Evolutionary conservation across 192 early-diverging fungal genomes (phyloP).

Genomic region (Backusella tarrabulga): DNA sequence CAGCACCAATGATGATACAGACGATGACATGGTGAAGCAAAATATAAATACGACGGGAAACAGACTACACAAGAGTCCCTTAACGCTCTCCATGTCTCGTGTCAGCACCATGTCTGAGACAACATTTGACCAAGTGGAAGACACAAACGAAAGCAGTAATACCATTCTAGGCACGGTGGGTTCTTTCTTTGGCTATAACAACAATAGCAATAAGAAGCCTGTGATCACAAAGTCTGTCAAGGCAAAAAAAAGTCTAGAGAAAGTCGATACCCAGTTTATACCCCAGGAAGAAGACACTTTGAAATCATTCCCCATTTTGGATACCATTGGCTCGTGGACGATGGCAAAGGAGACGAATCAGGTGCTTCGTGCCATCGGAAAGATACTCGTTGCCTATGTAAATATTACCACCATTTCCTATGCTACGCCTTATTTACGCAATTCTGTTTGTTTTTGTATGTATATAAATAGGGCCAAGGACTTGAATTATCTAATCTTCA

Average conservation of each 20-base stretch:
- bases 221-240: background rate
- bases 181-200: background rate
- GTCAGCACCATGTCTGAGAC: background rate
- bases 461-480: constrained; percentile 58
- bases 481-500: constrained; percentile 67
- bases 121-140: background rate
- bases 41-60: background rate
- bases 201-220: background rate
- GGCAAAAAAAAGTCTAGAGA: background rate
- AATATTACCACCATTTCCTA: background rate
- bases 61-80: background rate
- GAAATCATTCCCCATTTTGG: constrained; percentile 33
- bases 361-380: constrained; percentile 31
- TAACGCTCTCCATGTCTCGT: background rate
- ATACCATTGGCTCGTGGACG: constrained; percentile 36
- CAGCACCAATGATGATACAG: background rate
- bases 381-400: constrained; percentile 37
- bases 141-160: background rate
- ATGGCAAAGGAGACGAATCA: constrained; percentile 39
- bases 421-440: too few relatives aligned
- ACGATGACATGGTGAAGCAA: background rate
- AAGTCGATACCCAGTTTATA: background rate
- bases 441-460: background rate
- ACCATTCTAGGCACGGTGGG: background rate
- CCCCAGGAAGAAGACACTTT: constrained; percentile 28